Base-by-base conservation (phyloP, 2,329 filamentous ascomycete species). In the Stagonosporopsis cucurbitacearum region DNA sequence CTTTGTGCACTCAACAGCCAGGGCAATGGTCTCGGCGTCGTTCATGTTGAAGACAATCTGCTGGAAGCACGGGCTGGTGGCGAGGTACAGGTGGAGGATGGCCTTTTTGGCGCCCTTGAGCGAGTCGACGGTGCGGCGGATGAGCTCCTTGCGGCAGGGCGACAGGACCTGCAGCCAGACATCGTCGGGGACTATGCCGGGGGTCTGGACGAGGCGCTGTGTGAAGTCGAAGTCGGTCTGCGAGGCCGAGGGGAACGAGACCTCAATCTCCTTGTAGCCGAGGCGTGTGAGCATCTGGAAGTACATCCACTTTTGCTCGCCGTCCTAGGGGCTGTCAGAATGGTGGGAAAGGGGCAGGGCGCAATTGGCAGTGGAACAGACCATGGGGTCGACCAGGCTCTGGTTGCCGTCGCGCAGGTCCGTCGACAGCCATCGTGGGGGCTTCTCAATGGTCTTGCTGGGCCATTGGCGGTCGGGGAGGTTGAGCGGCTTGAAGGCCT, bases 151-250 rank as follows among this genome's bases (percentile, higher is more conserved):
- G 63, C 94, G 88, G 75, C 93, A 98, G 6, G 94, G 94, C 5
- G 92, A 92, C 46, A 98, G 87, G 49, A 97, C 94, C 75, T 97
- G 93, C 56, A 98, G 82, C 82, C 85, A 93, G 51, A 97, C 92
- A 76, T 97, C 93, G 72, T 95, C 91, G 50, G 93, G 92, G 8
- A 93, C 86, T 13, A 87, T 84, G 36, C 90, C 91, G 11, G 91
- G 90, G 1, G 92, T 96, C 69, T 96, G 88, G 62, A 97, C 86
- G 65, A 98, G 81, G 70, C 88, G 87, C 65, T 92, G 85, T 36
- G 92, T 96, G 73, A 98, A 98, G 81, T 96, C 91, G 80, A 93
- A 98, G 79, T 98, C 95, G 70, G 90, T 96, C 74, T 96, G 89
- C 35, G 92, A 96, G 13, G 94, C 92, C 0, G 92, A 96, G 45